A percentile compares a stretch with the other conserved stretches of the same genome.
Conservation (phyloP, 345 rosid genomes). For the Hevea brasiliensis region DNA sequence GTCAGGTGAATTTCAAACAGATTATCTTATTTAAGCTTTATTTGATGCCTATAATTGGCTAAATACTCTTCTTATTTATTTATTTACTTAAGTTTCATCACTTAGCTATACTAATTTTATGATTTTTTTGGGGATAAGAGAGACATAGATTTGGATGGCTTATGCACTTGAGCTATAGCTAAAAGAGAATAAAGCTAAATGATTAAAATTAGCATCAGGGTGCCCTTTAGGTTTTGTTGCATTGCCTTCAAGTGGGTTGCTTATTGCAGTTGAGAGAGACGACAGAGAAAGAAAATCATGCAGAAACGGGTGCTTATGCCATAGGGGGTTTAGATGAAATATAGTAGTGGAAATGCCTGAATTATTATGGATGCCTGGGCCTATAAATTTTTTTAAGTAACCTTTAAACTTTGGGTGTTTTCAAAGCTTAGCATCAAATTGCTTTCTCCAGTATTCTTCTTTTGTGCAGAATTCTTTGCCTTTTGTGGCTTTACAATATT, state of each 20-base stretch:
- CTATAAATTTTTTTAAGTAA: neutral
- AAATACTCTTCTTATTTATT: neutral
- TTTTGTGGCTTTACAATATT: neutral
- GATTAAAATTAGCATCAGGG: neutral
- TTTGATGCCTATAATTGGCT: neutral
- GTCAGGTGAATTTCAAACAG: constrained; percentile 50
- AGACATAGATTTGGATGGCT: no score
- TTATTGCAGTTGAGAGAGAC: neutral
- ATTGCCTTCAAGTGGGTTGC: neutral
- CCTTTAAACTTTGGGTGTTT: neutral
- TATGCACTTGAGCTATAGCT: neutral
- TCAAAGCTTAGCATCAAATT: neutral
- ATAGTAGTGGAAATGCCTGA: no score
- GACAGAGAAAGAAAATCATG: neutral
- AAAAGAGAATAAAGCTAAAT: neutral
- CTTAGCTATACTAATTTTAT: neutral
- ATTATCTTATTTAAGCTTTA: neutral
- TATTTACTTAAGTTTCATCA: neutral
- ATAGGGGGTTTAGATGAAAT: neutral
- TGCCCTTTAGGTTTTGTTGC: neutral
- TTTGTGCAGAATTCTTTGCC: neutral
- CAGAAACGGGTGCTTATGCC: neutral
- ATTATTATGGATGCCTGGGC: neutral
- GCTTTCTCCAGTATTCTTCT: neutral
- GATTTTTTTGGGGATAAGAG: neutral